Evolutionary conservation across 2,329 filamentous ascomycete genomes (phyloP).

Genomic region (Aspergillus fischeri): DNA sequence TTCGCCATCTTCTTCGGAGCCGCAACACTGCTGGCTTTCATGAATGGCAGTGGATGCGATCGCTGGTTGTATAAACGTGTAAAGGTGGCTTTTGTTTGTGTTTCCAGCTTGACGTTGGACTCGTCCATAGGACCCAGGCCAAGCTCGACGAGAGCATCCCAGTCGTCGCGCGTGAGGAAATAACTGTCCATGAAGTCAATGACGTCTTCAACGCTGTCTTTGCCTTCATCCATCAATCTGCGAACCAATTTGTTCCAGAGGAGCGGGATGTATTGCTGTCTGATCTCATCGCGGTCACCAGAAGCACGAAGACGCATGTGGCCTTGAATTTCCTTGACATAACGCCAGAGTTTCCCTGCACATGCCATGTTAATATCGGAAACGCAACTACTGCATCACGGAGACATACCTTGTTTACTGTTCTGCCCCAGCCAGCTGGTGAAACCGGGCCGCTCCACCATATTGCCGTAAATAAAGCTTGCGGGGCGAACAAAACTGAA

Average conservation of each 20-base stretch:
- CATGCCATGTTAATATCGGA: conserved; percentile 5
- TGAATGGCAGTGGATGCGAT: conserved; percentile 88
- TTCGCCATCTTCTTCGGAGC: conserved; percentile 67
- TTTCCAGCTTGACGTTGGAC: conserved; percentile 70
- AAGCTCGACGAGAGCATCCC: conserved; percentile 86
- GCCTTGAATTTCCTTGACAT: conserved; percentile 88
- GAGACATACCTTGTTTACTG: conserved; percentile 68
- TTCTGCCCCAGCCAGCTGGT: conserved; percentile 94
- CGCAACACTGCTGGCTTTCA: conserved; percentile 78
- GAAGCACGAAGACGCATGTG: conserved; percentile 92
- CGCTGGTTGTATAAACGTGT: conserved; percentile 85
- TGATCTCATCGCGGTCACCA: conserved; percentile 86
- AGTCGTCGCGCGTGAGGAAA: conserved; percentile 90
- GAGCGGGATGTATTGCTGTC: conserved; percentile 87
- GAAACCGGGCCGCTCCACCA: conserved; percentile 68
- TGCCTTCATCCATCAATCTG: conserved; percentile 71
- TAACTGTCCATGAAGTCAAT: conserved; percentile 98
- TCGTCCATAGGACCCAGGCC: conserved; percentile 81
- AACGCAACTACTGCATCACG: not conserved
- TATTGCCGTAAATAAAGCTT: conserved; percentile 77
- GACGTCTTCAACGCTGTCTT: conserved; percentile 73
- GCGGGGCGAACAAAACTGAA: conserved; percentile 93
- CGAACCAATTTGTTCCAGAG: conserved; percentile 79
- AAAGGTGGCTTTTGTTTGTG: conserved; percentile 82
- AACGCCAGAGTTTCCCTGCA: conserved; percentile 63